Evolutionary conservation across 768 basidiomycete species (phyloP).

Genomic region (Chalciporus sphaerocephalus): DNA sequence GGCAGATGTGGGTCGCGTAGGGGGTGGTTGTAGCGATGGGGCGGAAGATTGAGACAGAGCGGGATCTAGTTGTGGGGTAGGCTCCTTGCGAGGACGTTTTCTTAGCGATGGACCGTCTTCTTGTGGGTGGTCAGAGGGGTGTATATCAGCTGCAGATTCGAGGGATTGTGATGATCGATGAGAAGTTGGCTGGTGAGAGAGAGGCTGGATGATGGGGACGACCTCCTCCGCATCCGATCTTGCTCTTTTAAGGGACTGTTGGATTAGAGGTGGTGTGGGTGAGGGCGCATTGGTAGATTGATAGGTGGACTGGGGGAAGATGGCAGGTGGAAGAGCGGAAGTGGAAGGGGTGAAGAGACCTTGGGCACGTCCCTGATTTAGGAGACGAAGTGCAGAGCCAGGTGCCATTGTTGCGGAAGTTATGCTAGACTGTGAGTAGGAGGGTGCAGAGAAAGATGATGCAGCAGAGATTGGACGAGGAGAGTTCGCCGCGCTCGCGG

Average conservation of each 20-base stretch:
- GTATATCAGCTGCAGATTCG: slow-evolving; percentile 41
- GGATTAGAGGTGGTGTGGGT: slow-evolving; percentile 47
- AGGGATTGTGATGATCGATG: slow-evolving; percentile 25
- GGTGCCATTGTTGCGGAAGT: slow-evolving; percentile 85
- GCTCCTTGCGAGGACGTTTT: slow-evolving; percentile 68
- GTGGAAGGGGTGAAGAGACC: slow-evolving; percentile 84
- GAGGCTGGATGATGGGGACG: slow-evolving; percentile 16
- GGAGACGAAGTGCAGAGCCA: slow-evolving; percentile 75
- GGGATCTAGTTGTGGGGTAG: slow-evolving; percentile 33
- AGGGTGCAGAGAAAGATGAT: slow-evolving; percentile 57
- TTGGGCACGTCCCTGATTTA: slow-evolving; percentile 83
- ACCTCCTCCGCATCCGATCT: slow-evolving; percentile 71
- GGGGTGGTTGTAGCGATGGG: slow-evolving; percentile 16
- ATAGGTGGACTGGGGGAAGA: slow-evolving; percentile 53
- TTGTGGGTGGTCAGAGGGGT: slow-evolving; percentile 43
- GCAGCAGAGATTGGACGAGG: slow-evolving; percentile 65
- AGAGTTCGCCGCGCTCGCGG: slow-evolving; percentile 42
- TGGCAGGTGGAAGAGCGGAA: slow-evolving; percentile 47
- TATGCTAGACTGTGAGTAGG: slow-evolving; percentile 52
- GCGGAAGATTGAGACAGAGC: slow-evolving; percentile 18
- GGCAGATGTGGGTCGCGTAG: slow-evolving; percentile 32
- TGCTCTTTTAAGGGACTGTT: slow-evolving; percentile 52
- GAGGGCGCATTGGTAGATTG: slow-evolving; percentile 46
- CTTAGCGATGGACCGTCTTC: slow-evolving; percentile 64
- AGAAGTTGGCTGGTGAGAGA: background rate